Evolutionary conservation across 2,329 filamentous ascomycete genomes (phyloP).

Genomic region (Fusarium musae): DNA sequence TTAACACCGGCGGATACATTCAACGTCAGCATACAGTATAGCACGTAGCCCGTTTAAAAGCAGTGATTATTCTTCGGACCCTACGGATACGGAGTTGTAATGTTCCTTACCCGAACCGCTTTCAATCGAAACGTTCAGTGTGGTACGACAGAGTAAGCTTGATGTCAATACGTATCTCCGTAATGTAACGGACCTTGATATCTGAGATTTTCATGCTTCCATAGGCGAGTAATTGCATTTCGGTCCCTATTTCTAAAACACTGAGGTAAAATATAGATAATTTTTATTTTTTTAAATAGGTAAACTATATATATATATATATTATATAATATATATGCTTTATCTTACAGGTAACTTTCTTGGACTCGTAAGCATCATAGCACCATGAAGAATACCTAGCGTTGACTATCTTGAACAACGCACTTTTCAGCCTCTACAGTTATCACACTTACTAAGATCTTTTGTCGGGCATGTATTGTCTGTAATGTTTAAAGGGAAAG

Average conservation of each 20-base stretch:
- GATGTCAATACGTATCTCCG: fast-evolving
- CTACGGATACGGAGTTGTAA: not conserved
- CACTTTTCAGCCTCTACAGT: not conserved
- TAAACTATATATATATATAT: too few relatives aligned
- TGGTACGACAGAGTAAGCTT: not conserved
- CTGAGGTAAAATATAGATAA: not conserved
- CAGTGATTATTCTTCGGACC: fast-evolving
- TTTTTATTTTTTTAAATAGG: too few relatives aligned
- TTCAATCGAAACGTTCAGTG: fast-evolving
- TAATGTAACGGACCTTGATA: not conserved
- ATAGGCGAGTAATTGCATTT: not conserved
- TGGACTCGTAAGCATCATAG: not conserved
- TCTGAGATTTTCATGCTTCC: not conserved
- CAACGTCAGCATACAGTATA: fast-evolving
- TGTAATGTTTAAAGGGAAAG: not conserved
- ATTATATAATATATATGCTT: too few relatives aligned
- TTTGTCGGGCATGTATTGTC: not conserved
- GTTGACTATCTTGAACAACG: not conserved
- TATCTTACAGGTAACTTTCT: not conserved
- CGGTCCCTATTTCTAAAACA: not conserved
- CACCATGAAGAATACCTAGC: not conserved
- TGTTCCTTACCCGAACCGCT: not conserved
- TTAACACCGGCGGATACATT: not conserved
- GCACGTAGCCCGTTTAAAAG: fast-evolving
- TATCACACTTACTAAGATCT: not conserved